Base-by-base conservation (phyloP, 2,329 filamentous ascomycete species). In the Colletotrichum karsti region DNA sequence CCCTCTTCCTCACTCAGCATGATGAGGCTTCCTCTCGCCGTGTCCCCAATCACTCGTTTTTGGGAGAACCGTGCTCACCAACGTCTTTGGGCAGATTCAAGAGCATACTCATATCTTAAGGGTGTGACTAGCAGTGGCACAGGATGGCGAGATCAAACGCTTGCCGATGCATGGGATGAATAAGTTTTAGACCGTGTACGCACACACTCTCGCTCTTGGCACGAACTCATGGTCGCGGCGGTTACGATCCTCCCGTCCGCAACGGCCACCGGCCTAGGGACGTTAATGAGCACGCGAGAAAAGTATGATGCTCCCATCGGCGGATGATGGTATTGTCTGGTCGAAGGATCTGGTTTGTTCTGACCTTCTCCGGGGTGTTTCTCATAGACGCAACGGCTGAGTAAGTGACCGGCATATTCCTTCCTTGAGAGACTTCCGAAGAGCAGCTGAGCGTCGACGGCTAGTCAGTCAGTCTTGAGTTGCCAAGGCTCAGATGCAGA, bases 181-280 rank as follows among this genome's bases (percentile, higher is more conserved):
- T 18, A 37, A 28, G 7, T 7, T 59, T 39, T 58, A n/a, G n/a
- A n/a, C n/a, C n/a, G n/a, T n/a, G n/a, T n/a, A 22, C 22, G 20
- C 7, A 37, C 26, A 30, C 4, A 24, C 20, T 44, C 13, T 18
- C 7, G 30, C 30, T 15, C 48, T 61, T 66, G 51, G 58, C 58
- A 57, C 28, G 63, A 67, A 63, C 50, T 13, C 58, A 56, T 67
- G 63, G 58, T 57, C 63, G 58, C 59, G 35, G 50, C 58, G 42
- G 53, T 13, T 39, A 3, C 18, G 28, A 42, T 24, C 5, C 24
- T n/a, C 24, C 15, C 12, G 18, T 44, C 39, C 12, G 24, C 24
- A 10, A 3, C 39, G 2, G 18, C 51, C 1, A n/a, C n/a, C n/a
- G n/a, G n/a, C n/a, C n/a, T n/a, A n/a, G n/a, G n/a, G n/a, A n/a